Base-by-base conservation (phyloP, 2,329 filamentous ascomycete genomes). In the Penicillium sp. region DNA sequence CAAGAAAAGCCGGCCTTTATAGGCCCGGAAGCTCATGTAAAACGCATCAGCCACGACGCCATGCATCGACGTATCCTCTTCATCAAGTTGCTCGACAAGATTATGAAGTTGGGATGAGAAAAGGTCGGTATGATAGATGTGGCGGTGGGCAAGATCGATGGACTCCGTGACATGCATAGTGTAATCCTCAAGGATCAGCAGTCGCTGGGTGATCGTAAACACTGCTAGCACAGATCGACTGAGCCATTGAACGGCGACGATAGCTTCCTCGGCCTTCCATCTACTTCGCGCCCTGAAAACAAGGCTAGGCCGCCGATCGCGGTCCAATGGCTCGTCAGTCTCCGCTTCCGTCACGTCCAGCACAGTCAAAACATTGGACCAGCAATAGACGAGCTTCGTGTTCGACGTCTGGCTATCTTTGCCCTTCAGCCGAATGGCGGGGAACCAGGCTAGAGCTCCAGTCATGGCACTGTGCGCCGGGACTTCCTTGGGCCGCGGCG, bases 11-110 rank as follows among this genome's bases (percentile, higher is more conserved):
- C 93, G 84, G 5, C 94, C 92, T 71, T 97, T 99, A 75, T 97
- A 99, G 3, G 90, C 83, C 65, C 89, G 90, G 73, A 97, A 93
- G 71, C 93, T 96, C 90, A 97, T 97, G 68, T 93, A 93, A 64
- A 96, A 99, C 0, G 92, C 94, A 77, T 99, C 94, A 7, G 93
- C 93, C 44, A 97, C 90, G 8, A 97, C 92, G 2, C 93, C 93
- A 72, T 97, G 94, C 85, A 97, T 88, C 0, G 90, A 89, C 0
- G 84, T 79, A 63, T 96, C 91, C 53, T 92, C 85, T 61, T 95
- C 91, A 58, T 96, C 88, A 16, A 94, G 78, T 55, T 92, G 87
- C 70, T 97, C 94, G 21, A 99, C 90, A 6, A 97, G 81, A 16
- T 79, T 82, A 64, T 90, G 87, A 12, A 99, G 77, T 67, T 97